A percentile compares a stretch with the other conserved stretches of the same genome.
These are phyloP conservation scores for Ceratobasidium sp. DNA, from an alignment of 1,284 basidiomycete genomes.

Conservation along the genomic window DNA sequence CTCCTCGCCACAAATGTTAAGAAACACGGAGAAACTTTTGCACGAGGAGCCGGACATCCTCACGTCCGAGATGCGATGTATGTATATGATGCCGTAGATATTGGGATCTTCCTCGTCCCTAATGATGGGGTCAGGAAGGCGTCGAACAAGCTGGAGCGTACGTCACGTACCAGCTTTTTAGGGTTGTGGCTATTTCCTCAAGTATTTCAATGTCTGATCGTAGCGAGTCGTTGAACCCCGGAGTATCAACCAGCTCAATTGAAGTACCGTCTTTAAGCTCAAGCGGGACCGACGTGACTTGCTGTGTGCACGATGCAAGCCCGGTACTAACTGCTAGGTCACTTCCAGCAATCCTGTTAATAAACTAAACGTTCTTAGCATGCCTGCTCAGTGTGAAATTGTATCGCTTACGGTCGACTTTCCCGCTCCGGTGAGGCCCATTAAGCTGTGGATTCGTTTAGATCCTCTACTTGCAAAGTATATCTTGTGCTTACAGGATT, in stretches of 20 bases:
- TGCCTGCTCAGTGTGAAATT: too few relatives aligned
- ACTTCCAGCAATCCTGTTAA: constrained; percentile 6
- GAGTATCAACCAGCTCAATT: constrained; percentile 49
- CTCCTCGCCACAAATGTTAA: constrained; percentile 5
- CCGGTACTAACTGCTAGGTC: background rate
- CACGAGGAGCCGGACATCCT: constrained; percentile 11
- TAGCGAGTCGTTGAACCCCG: constrained; percentile 43
- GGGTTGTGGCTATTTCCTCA: constrained; percentile 15
- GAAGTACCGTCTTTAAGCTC: background rate
- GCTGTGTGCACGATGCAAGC: background rate
- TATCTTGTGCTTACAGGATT: background rate
- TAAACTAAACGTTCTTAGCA: background rate
- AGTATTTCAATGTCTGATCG: constrained; percentile 36
- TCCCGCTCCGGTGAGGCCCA: constrained; percentile 12
- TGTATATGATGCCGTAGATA: constrained; percentile 26
- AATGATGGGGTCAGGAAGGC: too few relatives aligned
- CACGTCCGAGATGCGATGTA: constrained; percentile 35
- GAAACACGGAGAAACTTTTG: background rate
- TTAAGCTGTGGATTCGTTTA: background rate
- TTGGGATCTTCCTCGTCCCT: background rate
- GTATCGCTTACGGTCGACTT: constrained; percentile 18
- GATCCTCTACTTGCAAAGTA: background rate
- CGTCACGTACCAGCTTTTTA: constrained; percentile 14
- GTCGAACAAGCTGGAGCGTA: background rate
- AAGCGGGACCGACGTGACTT: background rate